Evolutionary conservation across 1,284 basidiomycete species (phyloP).

Genomic region (Boletus sp.): DNA sequence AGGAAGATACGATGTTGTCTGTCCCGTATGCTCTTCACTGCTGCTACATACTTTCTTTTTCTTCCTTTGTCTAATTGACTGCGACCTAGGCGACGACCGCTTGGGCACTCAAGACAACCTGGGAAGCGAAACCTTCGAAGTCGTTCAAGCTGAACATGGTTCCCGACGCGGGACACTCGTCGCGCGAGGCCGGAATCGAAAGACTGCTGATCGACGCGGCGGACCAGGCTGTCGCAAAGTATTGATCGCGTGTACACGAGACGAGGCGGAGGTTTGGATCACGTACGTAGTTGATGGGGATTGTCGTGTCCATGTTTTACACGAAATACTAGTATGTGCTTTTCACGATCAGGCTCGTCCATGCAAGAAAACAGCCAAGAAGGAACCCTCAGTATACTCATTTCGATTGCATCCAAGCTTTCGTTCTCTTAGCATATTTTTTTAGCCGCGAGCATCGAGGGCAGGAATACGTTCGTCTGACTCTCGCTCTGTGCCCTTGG

Average conservation of each 20-base stretch:
- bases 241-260: slow-evolving; percentile 10
- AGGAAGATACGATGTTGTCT: slow-evolving; percentile 81
- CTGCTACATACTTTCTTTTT: neutral
- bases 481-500: neutral
- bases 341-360: neutral
- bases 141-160: slow-evolving; percentile 58
- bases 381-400: too few relatives aligned
- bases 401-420: slow-evolving; percentile 8
- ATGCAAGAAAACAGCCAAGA: neutral
- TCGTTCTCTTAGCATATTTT: slow-evolving; percentile 10
- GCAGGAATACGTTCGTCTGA: neutral
- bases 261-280: neutral
- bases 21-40: slow-evolving; percentile 49
- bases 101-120: slow-evolving; percentile 74
- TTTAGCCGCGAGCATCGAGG: neutral
- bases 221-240: slow-evolving; percentile 29
- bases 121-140: slow-evolving; percentile 65
- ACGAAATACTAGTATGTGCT: neutral
- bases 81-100: slow-evolving; percentile 66
- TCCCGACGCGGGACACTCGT: slow-evolving; percentile 89
- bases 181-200: slow-evolving; percentile 73
- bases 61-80: slow-evolving; percentile 3
- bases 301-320: neutral
- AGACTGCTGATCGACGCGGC: slow-evolving; percentile 68
- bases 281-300: neutral